phyloP scores from a whole-genome alignment of 1,139 yeast species.

The Suhomyces maxii region DNA sequence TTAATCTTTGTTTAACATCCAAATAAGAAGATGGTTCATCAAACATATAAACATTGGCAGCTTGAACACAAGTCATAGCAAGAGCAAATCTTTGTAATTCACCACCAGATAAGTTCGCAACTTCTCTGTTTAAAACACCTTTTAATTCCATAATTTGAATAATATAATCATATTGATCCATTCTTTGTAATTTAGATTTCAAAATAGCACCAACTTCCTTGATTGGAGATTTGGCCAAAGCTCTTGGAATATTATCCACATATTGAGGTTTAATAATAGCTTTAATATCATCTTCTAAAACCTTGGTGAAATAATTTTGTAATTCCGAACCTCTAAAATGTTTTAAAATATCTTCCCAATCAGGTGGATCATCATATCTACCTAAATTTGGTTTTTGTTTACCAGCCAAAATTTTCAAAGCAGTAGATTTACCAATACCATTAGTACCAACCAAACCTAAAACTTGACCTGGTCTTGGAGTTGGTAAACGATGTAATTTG shows the following conservation, averaged over 20 bases:
- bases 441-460: constrained; percentile 96
- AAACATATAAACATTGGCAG: constrained; percentile 95
- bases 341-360: constrained; percentile 90
- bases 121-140: constrained; percentile 79
- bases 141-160: constrained; percentile 70
- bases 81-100: constrained; percentile 97
- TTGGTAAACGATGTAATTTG: constrained; percentile 94
- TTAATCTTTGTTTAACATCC: constrained; percentile 97
- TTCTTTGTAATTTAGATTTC: constrained; percentile 69
- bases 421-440: constrained; percentile 99
- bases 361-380: constrained; percentile 90
- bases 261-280: constrained; percentile 97
- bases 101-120: constrained; percentile 91
- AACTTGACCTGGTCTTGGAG: constrained; percentile 99
- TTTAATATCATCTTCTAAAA: constrained; percentile 88
- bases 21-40: constrained; percentile 98
- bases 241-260: constrained; percentile 95
- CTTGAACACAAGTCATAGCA: constrained; percentile 95
- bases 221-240: constrained; percentile 82
- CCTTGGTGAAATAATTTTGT: constrained; percentile 92
- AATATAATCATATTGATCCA: constrained; percentile 59
- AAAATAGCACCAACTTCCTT: constrained; percentile 85
- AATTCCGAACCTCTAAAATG: constrained; percentile 96
- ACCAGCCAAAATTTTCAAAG: constrained; percentile 95
- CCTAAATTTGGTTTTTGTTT: constrained; percentile 97